phyloP scores from a whole-genome alignment of 2,329 filamentous ascomycete species.

The Fusarium dimerum region DNA sequence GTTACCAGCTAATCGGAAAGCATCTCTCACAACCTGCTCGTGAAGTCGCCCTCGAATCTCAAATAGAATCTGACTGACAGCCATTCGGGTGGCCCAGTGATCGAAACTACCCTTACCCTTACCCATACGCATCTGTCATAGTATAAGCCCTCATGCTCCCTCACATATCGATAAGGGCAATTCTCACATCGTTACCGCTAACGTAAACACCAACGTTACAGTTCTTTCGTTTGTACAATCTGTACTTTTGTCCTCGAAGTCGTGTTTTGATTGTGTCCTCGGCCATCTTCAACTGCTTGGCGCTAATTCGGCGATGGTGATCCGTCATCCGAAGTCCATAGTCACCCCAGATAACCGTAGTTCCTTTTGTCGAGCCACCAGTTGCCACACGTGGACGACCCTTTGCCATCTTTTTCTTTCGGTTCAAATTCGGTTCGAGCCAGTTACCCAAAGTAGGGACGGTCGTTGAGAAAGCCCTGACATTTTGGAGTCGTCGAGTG shows the following conservation, averaged over 20 bases:
- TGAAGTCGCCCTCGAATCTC: constrained; percentile 90
- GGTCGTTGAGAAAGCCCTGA: constrained; percentile 74
- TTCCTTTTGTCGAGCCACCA: constrained; percentile 87
- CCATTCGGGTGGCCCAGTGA: constrained; percentile 88
- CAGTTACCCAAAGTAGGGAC: constrained; percentile 63
- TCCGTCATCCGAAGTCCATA: constrained; percentile 93
- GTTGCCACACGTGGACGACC: constrained; percentile 85
- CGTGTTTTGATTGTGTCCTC: constrained; percentile 91
- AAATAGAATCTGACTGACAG: constrained; percentile 88
- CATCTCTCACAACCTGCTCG: constrained; percentile 92
- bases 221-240: constrained; percentile 85
- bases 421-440: constrained; percentile 75
- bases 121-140: constrained; percentile 81
- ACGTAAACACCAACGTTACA: constrained; percentile 96
- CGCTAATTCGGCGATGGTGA: constrained; percentile 87
- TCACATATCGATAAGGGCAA: not conserved
- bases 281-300: constrained; percentile 82
- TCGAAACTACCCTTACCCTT: constrained; percentile 98
- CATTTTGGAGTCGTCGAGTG: constrained; percentile 44
- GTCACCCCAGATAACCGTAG: constrained; percentile 94
- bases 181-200: constrained; percentile 82
- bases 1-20: constrained; percentile 89
- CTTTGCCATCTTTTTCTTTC: constrained; percentile 89
- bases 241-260: constrained; percentile 87
- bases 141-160: constrained; percentile 19